Evolutionary conservation across 2,329 filamentous ascomycete genomes (phyloP), one percentile per base, ranked within the genome.

Genomic region (Diaporthe amygdali): DNA sequence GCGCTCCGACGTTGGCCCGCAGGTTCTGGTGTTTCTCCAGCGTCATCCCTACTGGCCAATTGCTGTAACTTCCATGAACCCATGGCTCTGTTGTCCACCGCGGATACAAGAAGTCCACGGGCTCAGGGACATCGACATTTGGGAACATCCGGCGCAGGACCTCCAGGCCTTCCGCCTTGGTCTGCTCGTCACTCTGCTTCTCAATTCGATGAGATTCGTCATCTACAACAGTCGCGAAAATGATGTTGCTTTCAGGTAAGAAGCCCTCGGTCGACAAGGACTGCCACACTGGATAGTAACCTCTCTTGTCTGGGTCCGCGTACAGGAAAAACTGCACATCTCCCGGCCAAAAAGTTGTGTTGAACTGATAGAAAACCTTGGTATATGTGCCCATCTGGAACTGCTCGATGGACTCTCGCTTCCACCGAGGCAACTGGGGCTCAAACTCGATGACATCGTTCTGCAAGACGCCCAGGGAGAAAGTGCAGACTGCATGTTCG

Each of bases 341-440:
- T 0, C 80, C 76, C 15, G 75, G 82, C 92, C 91, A 93, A 79
- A 93, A 94, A 0, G 89, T 87, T 68, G 90, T 83, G 72, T 90
- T 84, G 79, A 93, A 93, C 73, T 93, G 91, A 72, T 92, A 81
- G 80, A 93, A 93, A 72, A 93, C 88, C 77, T 94, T 94, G 66
- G 91, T 93, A 80, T 93, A 94, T 0, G 90, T 93, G 8, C 89
- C 91, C 88, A 93, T 93, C 72, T 85, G 83, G 77, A 93, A 92
- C 46, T 87, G 89, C 3, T 88, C 85, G 66, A 93, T 91, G 0
- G 89, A 88, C 3, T 84, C 85, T 17, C 86, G 82, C 79, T 94
- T 93, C 91, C 91, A 93, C 3, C 79, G 78, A 0, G 91, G 92
- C 0, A 93, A 82, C 6, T 81, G 74, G 0, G 92, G 91, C 14